Conservation (phyloP, 768 basidiomycete genomes). For the Rhizopogon vulgaris region DNA sequence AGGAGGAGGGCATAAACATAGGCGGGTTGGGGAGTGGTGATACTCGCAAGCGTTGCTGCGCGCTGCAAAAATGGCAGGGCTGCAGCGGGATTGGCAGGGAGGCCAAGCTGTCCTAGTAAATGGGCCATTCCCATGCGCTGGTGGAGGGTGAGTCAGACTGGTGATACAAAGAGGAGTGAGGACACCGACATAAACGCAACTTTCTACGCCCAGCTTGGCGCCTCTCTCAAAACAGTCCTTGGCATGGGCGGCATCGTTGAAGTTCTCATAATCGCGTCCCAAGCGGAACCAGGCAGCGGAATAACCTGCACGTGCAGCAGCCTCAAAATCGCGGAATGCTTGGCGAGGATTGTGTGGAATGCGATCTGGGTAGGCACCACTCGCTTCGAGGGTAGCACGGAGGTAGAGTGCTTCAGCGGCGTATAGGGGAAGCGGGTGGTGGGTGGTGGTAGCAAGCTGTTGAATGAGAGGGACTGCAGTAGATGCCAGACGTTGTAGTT, state of each 20-base stretch:
- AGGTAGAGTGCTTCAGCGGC: constrained; percentile 72
- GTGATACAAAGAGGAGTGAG: neutral
- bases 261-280: constrained; percentile 88
- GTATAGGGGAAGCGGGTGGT: constrained; percentile 33
- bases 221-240: constrained; percentile 86
- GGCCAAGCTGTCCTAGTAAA: constrained; percentile 78
- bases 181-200: constrained; percentile 69
- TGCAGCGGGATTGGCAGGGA: constrained; percentile 42
- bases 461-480: constrained; percentile 63
- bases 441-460: constrained; percentile 38
- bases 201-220: constrained; percentile 64
- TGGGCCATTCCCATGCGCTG: constrained; percentile 93
- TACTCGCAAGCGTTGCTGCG: constrained; percentile 68
- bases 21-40: constrained; percentile 81
- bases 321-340: constrained; percentile 89
- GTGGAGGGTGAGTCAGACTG: constrained; percentile 10
- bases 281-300: constrained; percentile 86
- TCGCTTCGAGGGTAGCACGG: constrained; percentile 66
- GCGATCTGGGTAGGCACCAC: constrained; percentile 64
- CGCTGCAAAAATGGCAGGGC: constrained; percentile 72
- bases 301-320: constrained; percentile 72
- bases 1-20: constrained; percentile 88
- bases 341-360: constrained; percentile 61
- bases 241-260: constrained; percentile 67
- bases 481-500: constrained; percentile 52